Evolutionary conservation across 1,139 yeast species (phyloP), one percentile per base, ranked within the genome.

Genomic region (Diutina sp.): DNA sequence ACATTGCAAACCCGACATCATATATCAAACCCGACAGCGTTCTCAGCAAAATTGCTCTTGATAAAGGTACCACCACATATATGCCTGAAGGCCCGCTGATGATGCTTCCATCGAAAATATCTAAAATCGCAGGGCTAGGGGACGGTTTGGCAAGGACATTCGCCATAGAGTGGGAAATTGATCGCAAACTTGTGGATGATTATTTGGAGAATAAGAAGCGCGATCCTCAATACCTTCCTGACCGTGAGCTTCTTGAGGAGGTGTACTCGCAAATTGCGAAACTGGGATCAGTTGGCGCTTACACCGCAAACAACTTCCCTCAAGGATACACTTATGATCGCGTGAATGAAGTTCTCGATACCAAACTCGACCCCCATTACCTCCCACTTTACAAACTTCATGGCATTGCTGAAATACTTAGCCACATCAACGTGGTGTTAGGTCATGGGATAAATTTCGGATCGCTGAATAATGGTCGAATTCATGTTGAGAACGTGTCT

Each of bases 1-100:
- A 88, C 68, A 82, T 93, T 59, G 98, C 99, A 1, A 93, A 91
- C 66, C 98, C 98, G 0, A 77, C 90, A 0, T 84, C 95, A 0
- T 83, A 74, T 63, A 68, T 83, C 29, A 68, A 69, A 18, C 80
- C 82, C 1, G 65, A 69, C 6, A 78, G 84, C 1, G 69, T 72
- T 0, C 62, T 85, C n/a, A 74, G 86, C 29, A 70, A 75, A 55
- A 74, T 82, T 55, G 96, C 95, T 0, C 79, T 76, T 59, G 76
- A 74, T 50, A 77, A 83, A 61, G 82, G 85, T 0, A 72, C 84
- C 29, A 90, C 97, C 0, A 78, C 85, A 0, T 93, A 93, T 65
- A 76, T 87, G 44, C 93, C 95, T 0, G 89, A 86, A 57, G 72
- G 76, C 1, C 77, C 77, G 0, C 73, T 82, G 0, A 73, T 82